Base-by-base conservation (phyloP, 2,329 filamentous ascomycete genomes). In the Aspergillus fumigatiaffinis region DNA sequence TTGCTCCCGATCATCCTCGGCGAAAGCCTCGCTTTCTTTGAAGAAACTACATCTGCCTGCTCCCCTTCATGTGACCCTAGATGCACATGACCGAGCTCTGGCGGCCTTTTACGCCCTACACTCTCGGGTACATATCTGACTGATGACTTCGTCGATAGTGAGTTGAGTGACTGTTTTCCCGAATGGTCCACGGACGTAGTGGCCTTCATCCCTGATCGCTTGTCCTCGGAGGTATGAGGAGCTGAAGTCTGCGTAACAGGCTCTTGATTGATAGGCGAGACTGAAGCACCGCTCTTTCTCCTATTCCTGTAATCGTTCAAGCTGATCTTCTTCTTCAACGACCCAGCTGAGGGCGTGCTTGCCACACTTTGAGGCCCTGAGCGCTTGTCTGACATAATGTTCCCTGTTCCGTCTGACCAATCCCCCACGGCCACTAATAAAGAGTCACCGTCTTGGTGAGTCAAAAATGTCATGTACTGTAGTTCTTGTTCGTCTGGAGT, bases 401-500 rank as follows among this genome's bases (percentile, higher is more conserved):
- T 75, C 58, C 77, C 78, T 56, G 76, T 71, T 52, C 75, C 76
- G 68, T 81, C 77, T 50, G 81, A 79, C 73, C 82, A 82, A 62
- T 82, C 81, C 53, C 82, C 82, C 57, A 81, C 80, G 10, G 78
- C 78, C 60, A 80, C 73, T 52, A 84, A 70, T 55, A 80, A 74
- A 46, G 77, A 79, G 63, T 83, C 79, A 58, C 80, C 79, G 35
- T 79, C 79, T 66, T 85, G 81, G 68, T 84, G 83, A 55, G 80
- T 82, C 54, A 84, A 73, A 62, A 84, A 87, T 56, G 83, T 87
- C 75, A 84, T 78, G 69, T 87, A 87, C 67, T 87, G 85, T 53
- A 85, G 75, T 63, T 80, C 76, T 64, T 85, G 79, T 70, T 87
- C 85, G 60, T 80, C 74, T 20, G 71, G 71, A 52, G 74, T 71